Conservation (phyloP, 306 rosid species). For the Elaeagnus macrophylla region DNA sequence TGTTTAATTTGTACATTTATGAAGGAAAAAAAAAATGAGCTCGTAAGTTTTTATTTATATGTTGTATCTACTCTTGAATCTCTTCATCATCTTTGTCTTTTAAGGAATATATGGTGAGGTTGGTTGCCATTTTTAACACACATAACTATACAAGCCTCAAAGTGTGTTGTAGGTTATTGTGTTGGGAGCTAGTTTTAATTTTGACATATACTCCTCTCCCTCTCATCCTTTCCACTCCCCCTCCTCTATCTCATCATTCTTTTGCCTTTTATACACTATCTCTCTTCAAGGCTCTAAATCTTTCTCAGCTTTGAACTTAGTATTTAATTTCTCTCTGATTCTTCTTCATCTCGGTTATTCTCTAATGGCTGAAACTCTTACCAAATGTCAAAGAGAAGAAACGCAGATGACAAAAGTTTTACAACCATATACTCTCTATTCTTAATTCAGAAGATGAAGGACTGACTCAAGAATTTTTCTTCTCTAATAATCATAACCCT, state of each 20-base stretch:
- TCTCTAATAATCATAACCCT: slow-evolving; percentile 55
- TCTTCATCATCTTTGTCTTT: too few relatives aligned
- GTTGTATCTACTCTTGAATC: too few relatives aligned
- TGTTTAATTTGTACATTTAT: too few relatives aligned
- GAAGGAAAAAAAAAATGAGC: too few relatives aligned
- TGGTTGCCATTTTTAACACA: too few relatives aligned
- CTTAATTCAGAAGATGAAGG: slow-evolving; percentile 68
- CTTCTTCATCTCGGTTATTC: background rate
- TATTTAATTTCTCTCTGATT: too few relatives aligned
- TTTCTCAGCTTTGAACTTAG: background rate
- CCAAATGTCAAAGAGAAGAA: slow-evolving; percentile 55
- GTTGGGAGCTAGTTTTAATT: too few relatives aligned
- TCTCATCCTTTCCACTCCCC: slow-evolving; percentile 17
- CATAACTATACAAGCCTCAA: too few relatives aligned
- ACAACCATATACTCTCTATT: slow-evolving; percentile 55
- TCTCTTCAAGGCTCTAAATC: background rate
- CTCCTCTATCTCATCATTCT: slow-evolving; percentile 33
- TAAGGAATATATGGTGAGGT: too few relatives aligned
- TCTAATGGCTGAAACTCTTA: slow-evolving; percentile 34
- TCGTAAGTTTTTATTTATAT: too few relatives aligned
- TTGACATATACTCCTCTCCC: too few relatives aligned
- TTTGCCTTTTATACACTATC: background rate
- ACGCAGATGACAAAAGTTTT: slow-evolving; percentile 36
- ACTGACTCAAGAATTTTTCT: slow-evolving; percentile 42
- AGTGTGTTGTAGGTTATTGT: too few relatives aligned